Conservation (phyloP, 2,329 filamentous ascomycete genomes). For the Colletotrichum zoysiae region DNA sequence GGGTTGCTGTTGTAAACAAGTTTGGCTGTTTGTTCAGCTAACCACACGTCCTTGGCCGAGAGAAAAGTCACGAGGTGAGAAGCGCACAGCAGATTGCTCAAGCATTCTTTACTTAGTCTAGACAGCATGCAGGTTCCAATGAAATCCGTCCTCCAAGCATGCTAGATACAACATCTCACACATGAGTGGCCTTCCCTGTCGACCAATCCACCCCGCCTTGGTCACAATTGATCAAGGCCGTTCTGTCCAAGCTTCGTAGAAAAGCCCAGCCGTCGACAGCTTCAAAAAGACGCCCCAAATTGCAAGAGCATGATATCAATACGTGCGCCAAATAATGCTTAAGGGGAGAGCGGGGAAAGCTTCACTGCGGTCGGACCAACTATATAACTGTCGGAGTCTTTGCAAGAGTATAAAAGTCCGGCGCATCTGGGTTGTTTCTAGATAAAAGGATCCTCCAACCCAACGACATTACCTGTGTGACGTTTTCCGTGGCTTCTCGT, state of each 20-base stretch:
- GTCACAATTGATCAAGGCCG: constrained; percentile 19
- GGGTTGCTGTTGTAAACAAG: not conserved
- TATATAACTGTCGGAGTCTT: not conserved
- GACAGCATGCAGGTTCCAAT: constrained; percentile 37
- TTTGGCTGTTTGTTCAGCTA: not conserved
- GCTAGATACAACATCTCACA: constrained; percentile 31
- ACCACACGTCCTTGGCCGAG: not conserved
- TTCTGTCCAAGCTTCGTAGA: constrained; percentile 36
- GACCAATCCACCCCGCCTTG: constrained; percentile 20
- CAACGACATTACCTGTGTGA: constrained; percentile 19
- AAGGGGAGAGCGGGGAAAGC: constrained; percentile 12
- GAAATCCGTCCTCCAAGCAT: constrained; percentile 36
- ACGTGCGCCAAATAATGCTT: constrained; percentile 39
- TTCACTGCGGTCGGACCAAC: constrained; percentile 6
- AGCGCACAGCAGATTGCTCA: constrained; percentile 11
- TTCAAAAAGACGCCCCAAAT: constrained; percentile 1
- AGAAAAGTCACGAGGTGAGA: not conserved
- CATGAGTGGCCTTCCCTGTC: constrained; percentile 2
- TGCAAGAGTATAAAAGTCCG: not conserved
- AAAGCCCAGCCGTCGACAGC: constrained; percentile 2
- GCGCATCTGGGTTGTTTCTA: constrained; percentile 8
- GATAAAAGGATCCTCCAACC: constrained; percentile 38
- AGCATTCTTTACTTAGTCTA: constrained; percentile 39
- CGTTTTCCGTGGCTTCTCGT: constrained; percentile 11
- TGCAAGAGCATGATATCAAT: constrained; percentile 21